A percentile compares a stretch with the other conserved stretches of the same genome.
These are phyloP conservation scores for Saturnispora mendoncae DNA, from an alignment of 805 yeast genomes.

Conservation along the genomic window DNA sequence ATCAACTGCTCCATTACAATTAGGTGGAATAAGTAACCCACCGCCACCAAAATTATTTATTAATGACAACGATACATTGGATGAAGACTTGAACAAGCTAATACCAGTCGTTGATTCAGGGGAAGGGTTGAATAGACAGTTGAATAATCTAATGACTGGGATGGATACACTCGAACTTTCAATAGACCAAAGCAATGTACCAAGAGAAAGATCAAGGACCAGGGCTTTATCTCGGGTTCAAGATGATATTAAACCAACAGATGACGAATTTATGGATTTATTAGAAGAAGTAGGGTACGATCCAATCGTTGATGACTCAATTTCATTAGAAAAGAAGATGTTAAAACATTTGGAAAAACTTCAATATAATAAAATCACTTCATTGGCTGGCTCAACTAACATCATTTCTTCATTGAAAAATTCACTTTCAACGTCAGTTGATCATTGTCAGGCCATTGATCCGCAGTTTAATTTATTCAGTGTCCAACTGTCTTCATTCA, in stretches of 20 bases:
- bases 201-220: slow-evolving; percentile 17
- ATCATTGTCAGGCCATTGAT: slow-evolving; percentile 47
- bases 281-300: slow-evolving; percentile 76
- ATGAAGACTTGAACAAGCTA: slow-evolving; percentile 3
- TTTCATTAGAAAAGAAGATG: slow-evolving; percentile 48
- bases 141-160: slow-evolving; percentile 9
- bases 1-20: slow-evolving; percentile 17
- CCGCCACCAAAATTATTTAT: slow-evolving; percentile 1
- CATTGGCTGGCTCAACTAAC: slow-evolving; percentile 34
- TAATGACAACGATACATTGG: slow-evolving; percentile 5
- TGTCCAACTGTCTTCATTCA: slow-evolving; percentile 54
- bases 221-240: slow-evolving; percentile 26
- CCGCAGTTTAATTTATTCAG: slow-evolving; percentile 47
- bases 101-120: background rate
- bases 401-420: slow-evolving; percentile 35
- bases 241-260: slow-evolving; percentile 14
- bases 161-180: slow-evolving; percentile 5
- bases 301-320: slow-evolving; percentile 49
- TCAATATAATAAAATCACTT: slow-evolving; percentile 54
- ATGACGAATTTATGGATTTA: slow-evolving; percentile 46
- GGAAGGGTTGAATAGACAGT: slow-evolving; percentile 7
- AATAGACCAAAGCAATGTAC: background rate
- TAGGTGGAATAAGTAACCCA: background rate
- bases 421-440: slow-evolving; percentile 35
- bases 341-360: slow-evolving; percentile 49